phyloP scores from a whole-genome alignment of 2,329 filamentous ascomycete genomes.

The Ambrosiella xylebori region DNA sequence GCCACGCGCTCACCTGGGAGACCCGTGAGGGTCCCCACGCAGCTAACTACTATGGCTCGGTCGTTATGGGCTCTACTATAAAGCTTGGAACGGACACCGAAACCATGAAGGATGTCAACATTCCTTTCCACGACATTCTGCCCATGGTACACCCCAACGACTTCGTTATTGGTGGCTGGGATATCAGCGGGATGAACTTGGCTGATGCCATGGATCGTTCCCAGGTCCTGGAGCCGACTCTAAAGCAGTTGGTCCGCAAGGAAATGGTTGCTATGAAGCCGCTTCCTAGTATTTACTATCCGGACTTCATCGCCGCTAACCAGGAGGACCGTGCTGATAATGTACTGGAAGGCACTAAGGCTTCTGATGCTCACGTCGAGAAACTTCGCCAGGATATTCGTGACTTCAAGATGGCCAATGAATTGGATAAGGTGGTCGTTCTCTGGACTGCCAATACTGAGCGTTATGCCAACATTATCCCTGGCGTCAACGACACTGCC shows the following conservation, averaged over 20 bases:
- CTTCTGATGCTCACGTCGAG: constrained; percentile 75
- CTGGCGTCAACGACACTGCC: constrained; percentile 88
- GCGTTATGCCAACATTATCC: constrained; percentile 75
- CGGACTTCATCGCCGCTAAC: constrained; percentile 97
- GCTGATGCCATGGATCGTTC: constrained; percentile 90
- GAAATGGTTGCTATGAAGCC: constrained; percentile 82
- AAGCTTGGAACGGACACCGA: constrained; percentile 82
- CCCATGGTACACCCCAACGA: constrained; percentile 98
- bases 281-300: constrained; percentile 92
- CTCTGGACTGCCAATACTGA: constrained; percentile 99
- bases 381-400: constrained; percentile 80
- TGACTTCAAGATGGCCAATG: constrained; percentile 74
- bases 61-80: constrained; percentile 92
- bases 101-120: constrained; percentile 80
- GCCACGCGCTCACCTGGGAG: constrained; percentile 71
- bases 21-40: constrained; percentile 73
- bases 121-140: constrained; percentile 84
- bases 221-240: constrained; percentile 80
- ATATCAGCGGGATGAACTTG: constrained; percentile 83
- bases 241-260: constrained; percentile 81
- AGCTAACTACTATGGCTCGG: constrained; percentile 96
- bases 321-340: constrained; percentile 96
- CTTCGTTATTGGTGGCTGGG: constrained; percentile 88
- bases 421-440: constrained; percentile 86
- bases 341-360: constrained; percentile 65